Evolutionary conservation across 345 rosid species (phyloP).

Genomic region (Heritiera fomes): DNA sequence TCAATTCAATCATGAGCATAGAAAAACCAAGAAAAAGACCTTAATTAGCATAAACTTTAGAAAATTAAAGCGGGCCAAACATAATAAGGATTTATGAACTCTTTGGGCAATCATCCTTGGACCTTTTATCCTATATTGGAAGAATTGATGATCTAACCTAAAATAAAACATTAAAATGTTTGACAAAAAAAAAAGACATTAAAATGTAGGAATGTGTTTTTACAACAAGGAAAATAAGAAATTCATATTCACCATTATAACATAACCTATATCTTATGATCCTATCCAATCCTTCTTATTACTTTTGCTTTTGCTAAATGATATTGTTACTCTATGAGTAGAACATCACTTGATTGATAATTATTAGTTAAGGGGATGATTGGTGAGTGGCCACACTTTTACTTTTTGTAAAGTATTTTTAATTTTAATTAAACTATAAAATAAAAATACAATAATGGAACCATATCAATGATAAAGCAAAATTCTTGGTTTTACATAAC

Average conservation of each 20-base stretch:
- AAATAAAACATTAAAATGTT: neutral
- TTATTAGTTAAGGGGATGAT: neutral
- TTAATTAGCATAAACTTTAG: neutral
- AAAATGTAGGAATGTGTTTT: neutral
- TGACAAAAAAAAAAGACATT: too few species aligned
- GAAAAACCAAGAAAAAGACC: neutral
- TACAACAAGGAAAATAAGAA: too few species aligned
- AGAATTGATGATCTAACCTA: neutral
- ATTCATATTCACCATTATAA: neutral
- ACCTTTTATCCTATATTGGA: neutral
- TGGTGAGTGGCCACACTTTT: neutral
- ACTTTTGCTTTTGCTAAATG: too few species aligned
- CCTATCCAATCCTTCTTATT: too few species aligned
- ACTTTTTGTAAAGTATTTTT: neutral
- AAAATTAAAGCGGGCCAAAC: neutral
- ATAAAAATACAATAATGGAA: neutral
- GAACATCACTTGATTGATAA: neutral
- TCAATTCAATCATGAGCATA: neutral
- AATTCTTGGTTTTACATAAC: neutral
- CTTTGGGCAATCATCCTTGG: neutral
- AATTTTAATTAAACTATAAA: neutral
- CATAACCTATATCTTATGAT: too few species aligned
- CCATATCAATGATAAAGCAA: neutral
- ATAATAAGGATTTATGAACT: neutral
- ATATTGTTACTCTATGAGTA: too few species aligned